These are phyloP conservation scores for Fusarium pininemorale DNA, from an alignment of 2,329 filamentous ascomycete species.

Conservation along the genomic window DNA sequence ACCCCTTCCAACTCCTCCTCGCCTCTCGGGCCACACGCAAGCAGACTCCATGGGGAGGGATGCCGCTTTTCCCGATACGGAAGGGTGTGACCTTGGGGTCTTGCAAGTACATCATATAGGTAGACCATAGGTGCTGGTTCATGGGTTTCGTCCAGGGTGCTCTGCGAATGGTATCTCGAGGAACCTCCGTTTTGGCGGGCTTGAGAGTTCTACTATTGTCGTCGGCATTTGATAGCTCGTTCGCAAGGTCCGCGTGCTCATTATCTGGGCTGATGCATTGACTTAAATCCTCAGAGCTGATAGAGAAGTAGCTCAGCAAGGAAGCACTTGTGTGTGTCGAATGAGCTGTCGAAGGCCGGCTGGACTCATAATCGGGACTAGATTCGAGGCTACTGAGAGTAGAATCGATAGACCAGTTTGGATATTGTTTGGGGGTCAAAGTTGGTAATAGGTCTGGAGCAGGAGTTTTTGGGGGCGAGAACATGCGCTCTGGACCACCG, in stretches of 20 bases:
- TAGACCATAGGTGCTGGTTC: slow-evolving; percentile 72
- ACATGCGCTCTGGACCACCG: slow-evolving; percentile 51
- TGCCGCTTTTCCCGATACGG: slow-evolving; percentile 68
- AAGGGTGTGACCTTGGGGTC: slow-evolving; percentile 75
- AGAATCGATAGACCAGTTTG: slow-evolving; percentile 68
- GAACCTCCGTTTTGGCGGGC: slow-evolving; percentile 22
- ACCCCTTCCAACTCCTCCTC: slow-evolving; percentile 73
- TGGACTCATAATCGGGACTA: slow-evolving; percentile 67
- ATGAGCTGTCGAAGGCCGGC: slow-evolving; percentile 67
- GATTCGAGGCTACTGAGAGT: slow-evolving; percentile 66
- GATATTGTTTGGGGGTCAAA: slow-evolving; percentile 58
- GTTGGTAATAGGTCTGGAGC: slow-evolving; percentile 57
- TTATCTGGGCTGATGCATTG: slow-evolving; percentile 62
- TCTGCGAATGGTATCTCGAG: slow-evolving; percentile 53
- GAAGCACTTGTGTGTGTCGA: slow-evolving; percentile 68
- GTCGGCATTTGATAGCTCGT: slow-evolving; percentile 38
- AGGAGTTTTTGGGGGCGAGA: slow-evolving; percentile 69
- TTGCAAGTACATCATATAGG: slow-evolving; percentile 71
- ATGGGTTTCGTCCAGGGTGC: slow-evolving; percentile 72
- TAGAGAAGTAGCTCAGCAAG: slow-evolving; percentile 65
- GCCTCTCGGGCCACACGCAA: slow-evolving; percentile 72
- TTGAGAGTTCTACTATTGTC: slow-evolving; percentile 48
- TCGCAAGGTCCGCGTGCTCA: slow-evolving; percentile 40
- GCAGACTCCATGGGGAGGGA: slow-evolving; percentile 72
- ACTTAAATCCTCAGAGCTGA: slow-evolving; percentile 63